These are phyloP conservation scores for Diaporthe sp. DNA, from an alignment of 2,329 filamentous ascomycete species.

Conservation along the genomic window DNA sequence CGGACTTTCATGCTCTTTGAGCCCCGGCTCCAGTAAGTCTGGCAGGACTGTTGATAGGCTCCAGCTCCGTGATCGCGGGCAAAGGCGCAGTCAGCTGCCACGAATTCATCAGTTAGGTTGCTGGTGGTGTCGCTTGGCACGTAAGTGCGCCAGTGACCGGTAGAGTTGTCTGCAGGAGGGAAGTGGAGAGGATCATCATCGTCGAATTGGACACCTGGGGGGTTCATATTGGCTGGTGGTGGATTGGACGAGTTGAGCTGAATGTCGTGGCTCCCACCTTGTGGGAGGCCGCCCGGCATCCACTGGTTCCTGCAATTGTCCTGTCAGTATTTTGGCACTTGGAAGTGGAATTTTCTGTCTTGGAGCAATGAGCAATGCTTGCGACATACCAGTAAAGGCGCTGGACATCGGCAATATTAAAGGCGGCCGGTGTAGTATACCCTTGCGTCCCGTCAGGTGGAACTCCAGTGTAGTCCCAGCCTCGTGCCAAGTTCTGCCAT, in stretches of 20 bases:
- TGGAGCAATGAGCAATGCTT: background rate
- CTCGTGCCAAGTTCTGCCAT: background rate
- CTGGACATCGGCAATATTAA: background rate
- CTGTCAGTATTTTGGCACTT: background rate
- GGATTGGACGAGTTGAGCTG: background rate
- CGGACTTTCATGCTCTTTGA: background rate
- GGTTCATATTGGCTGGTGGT: too few species aligned
- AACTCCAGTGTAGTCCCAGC: background rate
- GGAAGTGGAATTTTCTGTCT: background rate
- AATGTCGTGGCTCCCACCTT: background rate
- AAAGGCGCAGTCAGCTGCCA: background rate
- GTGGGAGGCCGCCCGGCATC: background rate
- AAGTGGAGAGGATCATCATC: background rate
- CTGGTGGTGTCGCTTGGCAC: background rate
- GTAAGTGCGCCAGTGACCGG: background rate
- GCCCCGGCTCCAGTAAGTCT: background rate
- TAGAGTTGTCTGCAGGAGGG: slow-evolving; percentile 10
- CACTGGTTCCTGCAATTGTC: background rate
- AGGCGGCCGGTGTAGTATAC: background rate
- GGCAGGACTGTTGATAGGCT: background rate
- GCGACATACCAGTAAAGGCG: background rate
- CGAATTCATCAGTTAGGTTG: background rate
- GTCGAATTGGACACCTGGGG: background rate
- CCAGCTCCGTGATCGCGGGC: background rate
- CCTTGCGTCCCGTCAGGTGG: background rate